phyloP scores from a whole-genome alignment of 83 land plant genomes.

The Diphasiastrum complanatum region DNA sequence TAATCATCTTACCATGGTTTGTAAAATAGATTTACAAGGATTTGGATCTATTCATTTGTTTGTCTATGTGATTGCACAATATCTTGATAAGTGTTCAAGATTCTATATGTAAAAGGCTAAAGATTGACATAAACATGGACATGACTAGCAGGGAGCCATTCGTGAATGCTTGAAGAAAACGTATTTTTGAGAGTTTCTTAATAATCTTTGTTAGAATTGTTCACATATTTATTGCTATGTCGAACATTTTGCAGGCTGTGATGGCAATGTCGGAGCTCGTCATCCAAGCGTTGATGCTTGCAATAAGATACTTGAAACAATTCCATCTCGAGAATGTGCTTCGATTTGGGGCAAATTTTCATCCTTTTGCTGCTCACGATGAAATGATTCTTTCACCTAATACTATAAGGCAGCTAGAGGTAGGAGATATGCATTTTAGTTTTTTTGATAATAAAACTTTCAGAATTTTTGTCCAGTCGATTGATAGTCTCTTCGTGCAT shows the following conservation, averaged over 20 bases:
- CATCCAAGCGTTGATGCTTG: constrained; percentile 75
- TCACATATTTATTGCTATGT: too few relatives aligned
- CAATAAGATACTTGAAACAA: constrained; percentile 64
- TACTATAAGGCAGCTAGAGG: constrained; percentile 91
- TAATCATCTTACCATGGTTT: too few relatives aligned
- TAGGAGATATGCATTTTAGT: constrained; percentile 23
- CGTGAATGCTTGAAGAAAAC: too few relatives aligned
- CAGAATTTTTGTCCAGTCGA: not conserved
- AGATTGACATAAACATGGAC: too few relatives aligned
- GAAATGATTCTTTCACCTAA: constrained; percentile 89
- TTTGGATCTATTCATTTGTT: too few relatives aligned
- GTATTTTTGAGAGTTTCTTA: not conserved
- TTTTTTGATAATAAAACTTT: constrained; percentile 3
- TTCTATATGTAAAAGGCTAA: too few relatives aligned
- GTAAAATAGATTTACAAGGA: too few relatives aligned
- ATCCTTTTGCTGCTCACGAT: constrained; percentile 52
- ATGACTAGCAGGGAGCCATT: too few relatives aligned
- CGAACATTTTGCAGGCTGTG: constrained; percentile 66
- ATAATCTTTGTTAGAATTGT: not conserved
- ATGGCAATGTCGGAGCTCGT: constrained; percentile 79
- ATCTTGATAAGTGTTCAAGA: too few relatives aligned
- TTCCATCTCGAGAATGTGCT: constrained; percentile 78
- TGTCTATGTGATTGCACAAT: too few relatives aligned
- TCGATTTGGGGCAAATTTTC: constrained; percentile 59
- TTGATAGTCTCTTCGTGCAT: too few relatives aligned